Evolutionary conservation across 2,329 filamentous ascomycete species (phyloP).

Genomic region (Ascomycota sp.): DNA sequence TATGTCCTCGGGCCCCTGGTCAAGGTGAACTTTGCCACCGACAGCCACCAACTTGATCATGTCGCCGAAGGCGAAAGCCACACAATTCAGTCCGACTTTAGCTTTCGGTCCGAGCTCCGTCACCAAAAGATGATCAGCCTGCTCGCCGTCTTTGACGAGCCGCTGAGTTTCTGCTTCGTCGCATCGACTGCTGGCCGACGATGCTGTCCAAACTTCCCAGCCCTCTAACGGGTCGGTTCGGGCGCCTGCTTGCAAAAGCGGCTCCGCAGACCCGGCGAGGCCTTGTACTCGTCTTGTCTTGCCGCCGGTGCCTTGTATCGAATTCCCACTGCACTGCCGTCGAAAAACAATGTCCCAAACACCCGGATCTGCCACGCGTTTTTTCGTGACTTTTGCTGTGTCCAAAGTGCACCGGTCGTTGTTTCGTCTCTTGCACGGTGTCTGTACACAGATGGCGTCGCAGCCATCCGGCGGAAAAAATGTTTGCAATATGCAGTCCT

Average conservation of each 20-base stretch:
- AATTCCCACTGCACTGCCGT: slow-evolving; percentile 42
- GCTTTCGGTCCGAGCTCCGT: slow-evolving; percentile 44
- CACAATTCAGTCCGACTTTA: slow-evolving; percentile 39
- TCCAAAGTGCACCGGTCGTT: slow-evolving; percentile 29
- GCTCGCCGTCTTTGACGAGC: slow-evolving; percentile 19
- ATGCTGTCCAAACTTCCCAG: slow-evolving; percentile 36
- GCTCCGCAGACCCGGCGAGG: slow-evolving; percentile 8
- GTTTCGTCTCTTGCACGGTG: slow-evolving; percentile 12
- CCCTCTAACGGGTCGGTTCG: slow-evolving; percentile 10
- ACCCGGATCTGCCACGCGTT: slow-evolving; percentile 40
- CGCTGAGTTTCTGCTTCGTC: slow-evolving; percentile 24
- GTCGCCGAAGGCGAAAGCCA: slow-evolving; percentile 54
- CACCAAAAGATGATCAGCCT: slow-evolving; percentile 38
- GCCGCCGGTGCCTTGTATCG: slow-evolving; percentile 20
- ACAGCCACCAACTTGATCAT: slow-evolving; percentile 50
- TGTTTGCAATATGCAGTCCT: slow-evolving; percentile 43
- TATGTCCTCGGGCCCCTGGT: slow-evolving; percentile 15
- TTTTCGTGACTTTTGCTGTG: slow-evolving; percentile 27
- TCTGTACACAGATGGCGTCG: slow-evolving; percentile 36
- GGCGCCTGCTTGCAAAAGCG: slow-evolving; percentile 8
- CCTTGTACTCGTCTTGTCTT: slow-evolving; percentile 3
- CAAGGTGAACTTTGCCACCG: slow-evolving; percentile 41
- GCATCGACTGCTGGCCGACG: slow-evolving; percentile 21
- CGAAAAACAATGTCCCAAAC: slow-evolving; percentile 41
- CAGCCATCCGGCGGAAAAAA: slow-evolving; percentile 33